Conservation (phyloP, 768 basidiomycete species). For the Naematelia aurantialba region DNA sequence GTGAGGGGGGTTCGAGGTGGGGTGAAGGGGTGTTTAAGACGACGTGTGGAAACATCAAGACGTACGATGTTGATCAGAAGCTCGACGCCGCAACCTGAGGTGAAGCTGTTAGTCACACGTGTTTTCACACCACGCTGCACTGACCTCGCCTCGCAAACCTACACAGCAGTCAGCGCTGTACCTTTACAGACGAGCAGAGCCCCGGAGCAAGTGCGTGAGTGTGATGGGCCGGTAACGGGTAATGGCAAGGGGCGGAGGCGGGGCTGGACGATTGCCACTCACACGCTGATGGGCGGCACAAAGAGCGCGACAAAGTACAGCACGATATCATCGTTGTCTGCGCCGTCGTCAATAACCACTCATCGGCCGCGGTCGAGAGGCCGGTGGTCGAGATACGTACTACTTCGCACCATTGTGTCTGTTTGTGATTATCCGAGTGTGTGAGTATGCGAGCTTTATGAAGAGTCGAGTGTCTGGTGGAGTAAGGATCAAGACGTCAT, state of each 20-base stretch:
- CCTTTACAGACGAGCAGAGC: not conserved
- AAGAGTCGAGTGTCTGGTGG: no score
- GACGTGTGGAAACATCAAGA: constrained; percentile 22
- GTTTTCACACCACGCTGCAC: not conserved
- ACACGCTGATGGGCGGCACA: constrained; percentile 45
- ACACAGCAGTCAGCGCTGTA: not conserved
- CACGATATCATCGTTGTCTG: constrained; percentile 49
- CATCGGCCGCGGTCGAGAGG: no score
- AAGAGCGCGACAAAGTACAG: constrained; percentile 51
- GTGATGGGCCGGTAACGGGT: no score
- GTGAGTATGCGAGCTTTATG: no score
- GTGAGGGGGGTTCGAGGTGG: no score
- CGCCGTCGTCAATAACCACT: no score
- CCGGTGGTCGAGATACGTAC: no score
- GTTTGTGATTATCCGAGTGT: no score
- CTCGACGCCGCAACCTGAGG: constrained; percentile 10
- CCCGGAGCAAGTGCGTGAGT: no score
- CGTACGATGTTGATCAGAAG: constrained; percentile 17
- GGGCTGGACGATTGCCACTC: constrained; percentile 7
- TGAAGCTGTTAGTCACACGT: not conserved
- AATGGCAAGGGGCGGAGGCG: not conserved
- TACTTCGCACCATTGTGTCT: no score
- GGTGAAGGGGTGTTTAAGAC: no score
- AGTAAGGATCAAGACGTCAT: no score
- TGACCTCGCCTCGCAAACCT: constrained; percentile 10